A percentile compares a stretch with the other conserved stretches of the same genome.
Evolutionary conservation across 352 stramenopile genomes (phyloP).

Genomic region (Phytophthora lateralis): DNA sequence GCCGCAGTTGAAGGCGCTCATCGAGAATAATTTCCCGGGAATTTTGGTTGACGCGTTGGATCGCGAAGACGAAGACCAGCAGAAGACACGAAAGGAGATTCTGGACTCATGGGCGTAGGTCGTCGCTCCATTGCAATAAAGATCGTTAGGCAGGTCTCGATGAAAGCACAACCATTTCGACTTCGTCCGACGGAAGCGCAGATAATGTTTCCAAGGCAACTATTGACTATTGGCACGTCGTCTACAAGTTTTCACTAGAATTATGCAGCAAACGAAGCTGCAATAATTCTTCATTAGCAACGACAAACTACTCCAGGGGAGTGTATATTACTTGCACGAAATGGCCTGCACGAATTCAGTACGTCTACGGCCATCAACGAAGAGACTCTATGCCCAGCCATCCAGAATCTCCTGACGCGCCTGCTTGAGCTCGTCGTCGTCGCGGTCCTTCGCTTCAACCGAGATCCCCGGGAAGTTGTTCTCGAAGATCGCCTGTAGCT

Average conservation of each 20-base stretch:
- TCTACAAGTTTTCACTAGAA: background rate
- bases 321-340: background rate
- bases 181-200: background rate
- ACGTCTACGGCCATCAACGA: background rate
- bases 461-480: constrained; percentile 42
- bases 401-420: constrained; percentile 37
- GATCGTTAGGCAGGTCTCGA: too few relatives aligned
- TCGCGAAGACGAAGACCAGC: constrained; percentile 27
- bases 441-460: constrained; percentile 31
- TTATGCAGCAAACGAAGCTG: background rate
- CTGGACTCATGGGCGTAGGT: constrained; percentile 34
- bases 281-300: too few relatives aligned
- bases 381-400: constrained; percentile 32
- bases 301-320: background rate
- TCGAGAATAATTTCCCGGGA: constrained; percentile 46
- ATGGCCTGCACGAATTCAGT: background rate
- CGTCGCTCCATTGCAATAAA: background rate
- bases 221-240: background rate
- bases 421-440: constrained; percentile 33
- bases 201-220: background rate
- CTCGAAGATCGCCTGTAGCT: constrained; percentile 40
- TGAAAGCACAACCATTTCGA: too few relatives aligned
- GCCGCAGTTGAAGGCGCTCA: constrained; percentile 37
- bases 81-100: constrained; percentile 38
- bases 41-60: constrained; percentile 38